phyloP scores from a whole-genome alignment of 176 grass and related monocot genomes.

The Avena insularis region DNA sequence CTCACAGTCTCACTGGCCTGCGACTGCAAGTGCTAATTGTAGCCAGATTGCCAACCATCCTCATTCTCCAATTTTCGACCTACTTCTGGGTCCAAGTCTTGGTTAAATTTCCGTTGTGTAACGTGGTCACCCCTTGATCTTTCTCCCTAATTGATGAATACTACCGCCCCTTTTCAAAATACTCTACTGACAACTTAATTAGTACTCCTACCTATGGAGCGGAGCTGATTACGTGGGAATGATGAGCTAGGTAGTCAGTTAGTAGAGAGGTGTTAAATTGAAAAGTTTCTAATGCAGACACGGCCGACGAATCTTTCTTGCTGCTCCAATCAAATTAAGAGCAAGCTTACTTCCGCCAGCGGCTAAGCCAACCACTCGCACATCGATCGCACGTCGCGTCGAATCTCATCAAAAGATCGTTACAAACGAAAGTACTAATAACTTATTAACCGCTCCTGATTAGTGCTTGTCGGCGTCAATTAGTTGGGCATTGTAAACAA shows the following conservation, averaged over 20 bases:
- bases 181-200: too few relatives aligned
- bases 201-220: too few relatives aligned
- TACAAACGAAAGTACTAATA: background rate
- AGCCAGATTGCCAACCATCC: background rate
- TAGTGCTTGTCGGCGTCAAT: background rate
- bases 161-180: too few relatives aligned
- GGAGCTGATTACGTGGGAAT: background rate
- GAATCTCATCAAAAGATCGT: background rate
- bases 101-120: too few relatives aligned
- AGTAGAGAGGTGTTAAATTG: background rate
- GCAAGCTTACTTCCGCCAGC: background rate
- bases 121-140: too few relatives aligned
- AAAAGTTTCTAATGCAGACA: background rate
- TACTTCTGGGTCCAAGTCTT: too few relatives aligned
- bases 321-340: background rate
- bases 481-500: background rate
- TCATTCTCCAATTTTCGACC: too few relatives aligned
- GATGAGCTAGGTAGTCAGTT: background rate
- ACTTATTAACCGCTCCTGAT: conserved; percentile 31
- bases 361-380: conserved; percentile 15
- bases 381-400: conserved; percentile 4
- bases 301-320: conserved; percentile 13
- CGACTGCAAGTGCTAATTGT: background rate
- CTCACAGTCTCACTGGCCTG: background rate
- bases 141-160: too few relatives aligned